Conservation (phyloP, 2,329 filamentous ascomycete genomes). For the Exophiala aquamarina region DNA sequence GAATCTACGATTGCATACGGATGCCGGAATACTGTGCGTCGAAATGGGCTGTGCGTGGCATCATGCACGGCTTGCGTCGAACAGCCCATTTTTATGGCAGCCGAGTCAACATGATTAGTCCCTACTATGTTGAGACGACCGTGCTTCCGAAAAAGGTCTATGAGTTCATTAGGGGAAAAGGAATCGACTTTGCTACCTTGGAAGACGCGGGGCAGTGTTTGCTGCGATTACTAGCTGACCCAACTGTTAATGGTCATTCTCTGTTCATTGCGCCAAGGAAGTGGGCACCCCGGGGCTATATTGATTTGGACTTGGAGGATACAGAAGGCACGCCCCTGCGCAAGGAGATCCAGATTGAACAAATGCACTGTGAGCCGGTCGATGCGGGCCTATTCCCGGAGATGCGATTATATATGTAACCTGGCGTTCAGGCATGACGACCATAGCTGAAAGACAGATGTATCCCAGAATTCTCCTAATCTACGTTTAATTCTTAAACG, state of each 20-base stretch:
- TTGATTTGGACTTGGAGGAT: slow-evolving; percentile 36
- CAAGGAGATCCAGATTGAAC: slow-evolving; percentile 31
- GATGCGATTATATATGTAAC: too few species aligned
- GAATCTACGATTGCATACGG: slow-evolving; percentile 34
- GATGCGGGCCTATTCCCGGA: slow-evolving; percentile 26
- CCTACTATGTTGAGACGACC: slow-evolving; percentile 36
- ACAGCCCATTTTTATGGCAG: slow-evolving; percentile 35
- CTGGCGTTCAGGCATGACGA: too few species aligned
- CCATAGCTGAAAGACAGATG: too few species aligned
- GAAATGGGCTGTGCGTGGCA: slow-evolving; percentile 38
- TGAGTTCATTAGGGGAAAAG: slow-evolving; percentile 27
- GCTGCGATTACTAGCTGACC: slow-evolving; percentile 31
- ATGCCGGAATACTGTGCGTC: slow-evolving; percentile 34
- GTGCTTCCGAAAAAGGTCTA: slow-evolving; percentile 31
- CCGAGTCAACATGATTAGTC: slow-evolving; percentile 37
- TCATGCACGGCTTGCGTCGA: slow-evolving; percentile 37
- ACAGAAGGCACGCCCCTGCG: slow-evolving; percentile 29
- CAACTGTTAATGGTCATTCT: slow-evolving; percentile 33
- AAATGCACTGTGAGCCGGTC: slow-evolving; percentile 28
- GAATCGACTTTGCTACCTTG: slow-evolving; percentile 31
- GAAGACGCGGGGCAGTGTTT: slow-evolving; percentile 31
- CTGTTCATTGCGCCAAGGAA: slow-evolving; percentile 36
- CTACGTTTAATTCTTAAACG: too few species aligned
- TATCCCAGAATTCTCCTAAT: too few species aligned
- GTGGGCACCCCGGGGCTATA: slow-evolving; percentile 33